Percentiles rank a stretch among this genome's conserved stretches.
phyloP scores from a whole-genome alignment of 495 filamentous ascomycete species.

The Immersiella caudata region DNA sequence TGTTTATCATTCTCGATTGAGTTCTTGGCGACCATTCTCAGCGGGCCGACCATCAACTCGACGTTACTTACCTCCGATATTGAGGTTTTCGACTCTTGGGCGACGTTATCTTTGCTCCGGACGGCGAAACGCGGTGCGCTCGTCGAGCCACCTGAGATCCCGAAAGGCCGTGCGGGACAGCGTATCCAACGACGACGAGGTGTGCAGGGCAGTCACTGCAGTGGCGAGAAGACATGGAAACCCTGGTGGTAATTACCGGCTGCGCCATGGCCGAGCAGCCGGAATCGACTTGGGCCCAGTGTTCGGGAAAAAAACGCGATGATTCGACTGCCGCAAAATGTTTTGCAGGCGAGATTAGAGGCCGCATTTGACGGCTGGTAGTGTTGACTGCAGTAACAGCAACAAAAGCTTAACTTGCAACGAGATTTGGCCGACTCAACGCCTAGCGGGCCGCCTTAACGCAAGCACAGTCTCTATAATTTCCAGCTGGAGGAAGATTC shows the following conservation, averaged over 20 bases:
- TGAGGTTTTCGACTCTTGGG: background rate
- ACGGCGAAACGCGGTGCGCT: constrained; percentile 3
- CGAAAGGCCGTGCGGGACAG: background rate
- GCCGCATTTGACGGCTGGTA: background rate
- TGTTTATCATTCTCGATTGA: constrained; percentile 10
- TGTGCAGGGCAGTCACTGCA: too few relatives aligned
- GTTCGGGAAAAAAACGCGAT: constrained; percentile 15
- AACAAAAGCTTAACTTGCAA: constrained; percentile 5
- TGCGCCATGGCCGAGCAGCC: constrained; percentile 37
- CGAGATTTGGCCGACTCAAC: constrained; percentile 17
- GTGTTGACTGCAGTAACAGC: background rate
- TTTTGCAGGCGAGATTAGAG: constrained; percentile 15
- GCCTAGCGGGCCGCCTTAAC: constrained; percentile 7
- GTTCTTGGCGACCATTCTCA: constrained; percentile 5
- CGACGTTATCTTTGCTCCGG: background rate
- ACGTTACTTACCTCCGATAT: constrained; percentile 8
- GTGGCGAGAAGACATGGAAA: constrained; percentile 3
- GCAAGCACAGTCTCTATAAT: constrained; percentile 18
- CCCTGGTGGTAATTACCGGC: constrained; percentile 28
- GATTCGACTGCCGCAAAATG: constrained; percentile 17
- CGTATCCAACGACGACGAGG: background rate
- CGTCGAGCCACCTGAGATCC: constrained; percentile 6
- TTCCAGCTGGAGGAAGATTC: constrained; percentile 11
- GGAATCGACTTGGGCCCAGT: constrained; percentile 21
- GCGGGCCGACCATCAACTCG: background rate